Base-by-base conservation (phyloP, 169 alveolate species). In the Plasmodium berghei region DNA sequence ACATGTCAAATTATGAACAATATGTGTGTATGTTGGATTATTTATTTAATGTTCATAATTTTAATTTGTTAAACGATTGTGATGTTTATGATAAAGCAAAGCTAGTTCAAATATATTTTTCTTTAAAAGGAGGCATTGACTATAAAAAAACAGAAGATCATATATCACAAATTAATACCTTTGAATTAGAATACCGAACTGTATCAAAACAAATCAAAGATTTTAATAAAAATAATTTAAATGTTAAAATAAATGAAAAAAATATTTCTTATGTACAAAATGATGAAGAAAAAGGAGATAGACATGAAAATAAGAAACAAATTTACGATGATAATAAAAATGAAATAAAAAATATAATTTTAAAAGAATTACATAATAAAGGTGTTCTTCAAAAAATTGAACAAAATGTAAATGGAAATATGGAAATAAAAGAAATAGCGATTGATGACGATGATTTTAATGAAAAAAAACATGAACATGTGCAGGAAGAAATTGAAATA, bases 91-190 rank as follows among this genome's bases (percentile, higher is more conserved):
- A 85, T 45, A 58, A 73, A n/a, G 56, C 71, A 16, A 85, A 70
- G 63, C 28, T 85, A 18, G 58, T 85, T 16, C 91, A 85, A 42
- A 85, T 85, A 48, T 85, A 85, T 59, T 42, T 59, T 40, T 70
- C 75, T 9, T 48, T 85, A 72, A 2, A 18, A 24, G 73, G 70
- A 22, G 64, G 42, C 5, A n/a, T 20, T 0, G 16, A 61, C 6
- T 24, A 61, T 16, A 18, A 3, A 34, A 34, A 34, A 34, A 0
- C 0, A 34, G 8, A 34, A 3, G 5, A 34, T 4, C 1, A 34
- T 3, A 34, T 34, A 34, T 34, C 42, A 34, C 8, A 34, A 0
- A 34, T 3, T 34, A 34, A 34, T 34, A 34, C 3, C 0, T 34
- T 34, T 5, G 42, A 34, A 34, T 34, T 34, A 34, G 8, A 34